Percentiles rank a stretch among this genome's conserved stretches.
These are phyloP conservation scores for Ceratocystis harringtonii DNA, from an alignment of 2,329 filamentous ascomycete genomes.

Conservation along the genomic window DNA sequence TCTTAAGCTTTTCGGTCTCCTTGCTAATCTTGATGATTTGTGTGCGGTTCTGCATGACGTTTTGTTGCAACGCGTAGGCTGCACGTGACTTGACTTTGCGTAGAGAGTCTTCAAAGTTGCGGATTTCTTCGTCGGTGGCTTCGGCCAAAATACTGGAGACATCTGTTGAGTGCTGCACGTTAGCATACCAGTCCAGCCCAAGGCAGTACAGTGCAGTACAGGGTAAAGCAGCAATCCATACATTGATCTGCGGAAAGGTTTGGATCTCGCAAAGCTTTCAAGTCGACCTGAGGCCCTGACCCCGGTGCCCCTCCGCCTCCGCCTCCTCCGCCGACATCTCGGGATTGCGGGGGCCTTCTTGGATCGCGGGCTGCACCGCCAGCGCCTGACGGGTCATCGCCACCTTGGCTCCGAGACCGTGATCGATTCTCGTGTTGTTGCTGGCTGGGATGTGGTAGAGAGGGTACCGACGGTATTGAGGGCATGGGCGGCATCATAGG, in stretches of 20 bases:
- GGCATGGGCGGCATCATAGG: conserved; percentile 26
- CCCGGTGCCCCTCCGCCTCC: conserved; percentile 28
- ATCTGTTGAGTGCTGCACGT: conserved; percentile 27
- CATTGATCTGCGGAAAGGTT: conserved; percentile 66
- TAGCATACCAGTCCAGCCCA: conserved; percentile 1
- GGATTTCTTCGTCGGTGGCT: conserved; percentile 75
- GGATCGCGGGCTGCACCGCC: conserved; percentile 21
- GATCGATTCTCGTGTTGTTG: conserved; percentile 8
- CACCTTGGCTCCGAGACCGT: conserved; percentile 14
- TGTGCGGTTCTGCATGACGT: conserved; percentile 89
- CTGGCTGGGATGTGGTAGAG: conserved; percentile 9
- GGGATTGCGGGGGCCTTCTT: conserved; percentile 39
- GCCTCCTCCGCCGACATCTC: conserved; percentile 21
- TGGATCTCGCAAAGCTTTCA: conserved; percentile 65
- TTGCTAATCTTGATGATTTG: conserved; percentile 99
- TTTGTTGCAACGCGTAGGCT: conserved; percentile 76
- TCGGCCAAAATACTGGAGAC: conserved; percentile 61
- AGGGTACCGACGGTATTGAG: conserved; percentile 11
- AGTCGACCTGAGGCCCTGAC: conserved; percentile 51
- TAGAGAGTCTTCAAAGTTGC: conserved; percentile 61
- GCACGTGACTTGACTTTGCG: conserved; percentile 64
- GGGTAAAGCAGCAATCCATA: conserved; percentile 23
- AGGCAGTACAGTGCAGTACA: no score
- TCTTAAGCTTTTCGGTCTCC: conserved; percentile 93
- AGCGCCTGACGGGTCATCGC: conserved; percentile 21